Evolutionary conservation across 2,329 filamentous ascomycete species (phyloP).

Genomic region (Rhinocladiella mackenziei): DNA sequence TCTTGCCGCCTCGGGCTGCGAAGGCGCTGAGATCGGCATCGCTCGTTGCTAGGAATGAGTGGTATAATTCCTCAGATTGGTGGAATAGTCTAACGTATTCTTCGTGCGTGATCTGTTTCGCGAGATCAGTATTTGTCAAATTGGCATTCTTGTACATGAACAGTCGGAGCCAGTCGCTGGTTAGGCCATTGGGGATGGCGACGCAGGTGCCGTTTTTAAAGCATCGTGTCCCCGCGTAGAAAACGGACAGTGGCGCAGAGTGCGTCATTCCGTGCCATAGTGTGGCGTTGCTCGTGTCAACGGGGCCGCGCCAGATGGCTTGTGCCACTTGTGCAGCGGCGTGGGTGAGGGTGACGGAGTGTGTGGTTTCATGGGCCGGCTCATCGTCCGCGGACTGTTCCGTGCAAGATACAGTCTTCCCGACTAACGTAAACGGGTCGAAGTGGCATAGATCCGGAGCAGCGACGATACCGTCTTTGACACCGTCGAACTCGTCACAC

Average conservation of each 20-base stretch:
- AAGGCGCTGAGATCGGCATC: slow-evolving; percentile 40
- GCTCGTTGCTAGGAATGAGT: slow-evolving; percentile 36
- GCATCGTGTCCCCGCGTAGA: slow-evolving; percentile 33
- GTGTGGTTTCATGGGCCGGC: slow-evolving; percentile 9
- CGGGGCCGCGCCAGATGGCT: slow-evolving; percentile 34
- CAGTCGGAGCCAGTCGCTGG: neutral
- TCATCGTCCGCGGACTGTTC: slow-evolving; percentile 9
- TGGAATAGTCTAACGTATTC: slow-evolving; percentile 31
- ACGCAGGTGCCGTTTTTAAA: slow-evolving; percentile 33
- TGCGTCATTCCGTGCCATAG: slow-evolving; percentile 35
- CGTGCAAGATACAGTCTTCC: slow-evolving; percentile 11
- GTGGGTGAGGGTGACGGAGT: slow-evolving; percentile 25
- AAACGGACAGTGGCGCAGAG: slow-evolving; percentile 30
- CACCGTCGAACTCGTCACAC: slow-evolving; percentile 31
- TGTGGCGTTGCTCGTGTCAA: slow-evolving; percentile 23
- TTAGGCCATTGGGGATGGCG: neutral
- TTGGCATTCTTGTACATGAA: slow-evolving; percentile 28
- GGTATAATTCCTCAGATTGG: slow-evolving; percentile 33
- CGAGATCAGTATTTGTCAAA: slow-evolving; percentile 32
- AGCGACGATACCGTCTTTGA: slow-evolving; percentile 29
- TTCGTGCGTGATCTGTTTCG: slow-evolving; percentile 18
- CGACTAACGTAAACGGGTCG: slow-evolving; percentile 13
- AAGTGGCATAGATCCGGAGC: slow-evolving; percentile 19
- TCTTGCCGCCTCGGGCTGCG: slow-evolving; percentile 37
- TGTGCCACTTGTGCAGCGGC: slow-evolving; percentile 33